Evolutionary conservation across 2,329 filamentous ascomycete genomes (phyloP).

Genomic region (Cytospora paraplurivora): DNA sequence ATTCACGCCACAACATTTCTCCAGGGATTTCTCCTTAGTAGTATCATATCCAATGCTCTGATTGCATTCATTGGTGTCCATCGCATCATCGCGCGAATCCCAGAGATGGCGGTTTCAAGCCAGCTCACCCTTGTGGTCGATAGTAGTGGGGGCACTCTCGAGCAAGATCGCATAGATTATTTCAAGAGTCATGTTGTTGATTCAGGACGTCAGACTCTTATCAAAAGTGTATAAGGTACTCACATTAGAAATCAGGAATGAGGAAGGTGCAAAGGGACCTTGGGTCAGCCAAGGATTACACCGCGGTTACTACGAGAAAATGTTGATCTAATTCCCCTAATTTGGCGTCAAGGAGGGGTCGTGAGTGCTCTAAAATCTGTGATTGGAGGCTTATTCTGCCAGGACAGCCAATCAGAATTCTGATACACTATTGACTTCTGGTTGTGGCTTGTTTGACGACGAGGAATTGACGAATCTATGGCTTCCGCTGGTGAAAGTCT

Average conservation of each 20-base stretch:
- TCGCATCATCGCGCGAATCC: conserved; percentile 6
- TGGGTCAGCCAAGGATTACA: background rate
- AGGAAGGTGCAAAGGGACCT: background rate
- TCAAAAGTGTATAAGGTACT: background rate
- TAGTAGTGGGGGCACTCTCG: conserved; percentile 1
- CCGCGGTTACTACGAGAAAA: background rate
- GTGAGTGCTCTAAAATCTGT: conserved; percentile 18
- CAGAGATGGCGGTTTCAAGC: conserved; percentile 2
- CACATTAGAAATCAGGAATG: too few species aligned
- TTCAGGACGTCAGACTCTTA: conserved; percentile 1
- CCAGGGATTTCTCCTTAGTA: background rate
- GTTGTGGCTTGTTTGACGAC: conserved; percentile 5
- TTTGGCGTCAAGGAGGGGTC: conserved; percentile 26
- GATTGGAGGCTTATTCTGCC: conserved; percentile 21
- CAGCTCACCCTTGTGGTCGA: conserved; percentile 5
- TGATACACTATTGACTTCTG: background rate
- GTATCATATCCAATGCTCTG: background rate
- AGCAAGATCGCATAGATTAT: background rate
- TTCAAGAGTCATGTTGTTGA: conserved; percentile 2
- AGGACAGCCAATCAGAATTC: conserved; percentile 21
- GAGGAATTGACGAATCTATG: conserved; percentile 7
- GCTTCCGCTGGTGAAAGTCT: background rate
- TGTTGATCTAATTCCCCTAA: conserved; percentile 20
- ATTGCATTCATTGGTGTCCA: background rate
- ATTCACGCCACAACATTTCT: background rate